Evolutionary conservation across 2,329 filamentous ascomycete species (phyloP).

Genomic region (Cladosporium phlei): DNA sequence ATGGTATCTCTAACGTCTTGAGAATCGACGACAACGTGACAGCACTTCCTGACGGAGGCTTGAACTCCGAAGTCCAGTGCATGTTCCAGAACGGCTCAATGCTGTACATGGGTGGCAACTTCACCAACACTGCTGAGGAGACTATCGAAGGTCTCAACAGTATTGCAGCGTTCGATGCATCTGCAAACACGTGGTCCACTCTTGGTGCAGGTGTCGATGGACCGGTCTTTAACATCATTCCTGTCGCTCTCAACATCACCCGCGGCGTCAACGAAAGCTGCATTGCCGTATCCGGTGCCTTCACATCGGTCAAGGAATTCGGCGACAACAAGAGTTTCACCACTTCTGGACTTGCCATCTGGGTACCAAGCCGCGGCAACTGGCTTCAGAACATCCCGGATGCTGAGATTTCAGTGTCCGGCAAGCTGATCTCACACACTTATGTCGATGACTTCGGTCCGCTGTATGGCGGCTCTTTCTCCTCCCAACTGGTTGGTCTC

Average conservation of each 20-base stretch:
- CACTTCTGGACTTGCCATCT: conserved; percentile 77
- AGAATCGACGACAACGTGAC: conserved; percentile 62
- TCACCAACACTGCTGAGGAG: conserved; percentile 65
- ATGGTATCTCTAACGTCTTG: conserved; percentile 68
- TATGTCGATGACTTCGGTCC: conserved; percentile 56
- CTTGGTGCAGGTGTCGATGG: conserved; percentile 85
- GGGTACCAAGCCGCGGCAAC: conserved; percentile 78
- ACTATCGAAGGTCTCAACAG: conserved; percentile 63
- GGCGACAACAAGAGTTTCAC: conserved; percentile 56
- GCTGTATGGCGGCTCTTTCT: conserved; percentile 78
- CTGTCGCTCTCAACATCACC: conserved; percentile 74
- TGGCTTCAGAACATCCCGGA: conserved; percentile 77
- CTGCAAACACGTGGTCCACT: conserved; percentile 65
- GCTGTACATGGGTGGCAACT: conserved; percentile 80
- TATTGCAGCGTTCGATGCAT: conserved; percentile 69
- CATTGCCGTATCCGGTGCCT: conserved; percentile 75
- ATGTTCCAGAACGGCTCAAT: conserved; percentile 62
- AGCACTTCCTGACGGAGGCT: conserved; percentile 62
- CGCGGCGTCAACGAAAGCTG: conserved; percentile 63
- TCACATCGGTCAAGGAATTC: conserved; percentile 67
- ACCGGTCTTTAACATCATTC: conserved; percentile 66
- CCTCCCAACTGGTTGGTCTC: conserved; percentile 67
- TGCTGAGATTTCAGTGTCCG: conserved; percentile 62
- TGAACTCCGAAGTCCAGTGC: conserved; percentile 72
- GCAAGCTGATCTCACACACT: conserved; percentile 67